These are phyloP conservation scores for Penicillium flavigenum DNA, from an alignment of 495 filamentous ascomycete species.

Conservation along the genomic window DNA sequence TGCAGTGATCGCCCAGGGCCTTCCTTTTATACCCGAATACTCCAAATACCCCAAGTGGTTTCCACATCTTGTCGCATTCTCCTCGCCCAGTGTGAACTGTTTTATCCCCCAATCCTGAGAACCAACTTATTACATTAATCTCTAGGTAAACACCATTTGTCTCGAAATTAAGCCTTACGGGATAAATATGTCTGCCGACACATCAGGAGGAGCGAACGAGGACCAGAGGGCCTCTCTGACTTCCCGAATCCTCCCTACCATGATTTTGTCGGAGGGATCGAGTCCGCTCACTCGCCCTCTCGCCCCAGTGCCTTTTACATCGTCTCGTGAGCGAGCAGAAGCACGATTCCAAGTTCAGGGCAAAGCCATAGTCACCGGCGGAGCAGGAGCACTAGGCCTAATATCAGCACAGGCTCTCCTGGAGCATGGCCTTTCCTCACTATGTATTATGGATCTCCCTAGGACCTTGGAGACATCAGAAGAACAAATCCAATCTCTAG, in stretches of 20 bases:
- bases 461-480: slow-evolving; percentile 41
- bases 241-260: slow-evolving; percentile 58
- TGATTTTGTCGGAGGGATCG: slow-evolving; percentile 53
- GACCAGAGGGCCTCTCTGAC: slow-evolving; percentile 19
- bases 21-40: background rate
- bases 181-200: background rate
- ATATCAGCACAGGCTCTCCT: slow-evolving; percentile 60
- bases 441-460: slow-evolving; percentile 61
- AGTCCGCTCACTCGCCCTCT: slow-evolving; percentile 8
- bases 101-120: background rate
- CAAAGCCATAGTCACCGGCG: slow-evolving; percentile 68
- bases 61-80: background rate
- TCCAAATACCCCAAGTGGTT: background rate
- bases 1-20: background rate
- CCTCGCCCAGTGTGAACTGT: background rate
- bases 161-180: background rate
- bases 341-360: slow-evolving; percentile 59
- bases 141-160: background rate
- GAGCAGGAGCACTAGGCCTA: slow-evolving; percentile 65
- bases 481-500: slow-evolving; percentile 42
- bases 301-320: slow-evolving; percentile 48
- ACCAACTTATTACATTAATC: background rate
- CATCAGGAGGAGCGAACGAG: background rate
- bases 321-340: slow-evolving; percentile 50
- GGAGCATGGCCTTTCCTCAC: slow-evolving; percentile 63